phyloP scores from a whole-genome alignment of 2,329 filamentous ascomycete species.

The Lasiodiplodia theobromae region DNA sequence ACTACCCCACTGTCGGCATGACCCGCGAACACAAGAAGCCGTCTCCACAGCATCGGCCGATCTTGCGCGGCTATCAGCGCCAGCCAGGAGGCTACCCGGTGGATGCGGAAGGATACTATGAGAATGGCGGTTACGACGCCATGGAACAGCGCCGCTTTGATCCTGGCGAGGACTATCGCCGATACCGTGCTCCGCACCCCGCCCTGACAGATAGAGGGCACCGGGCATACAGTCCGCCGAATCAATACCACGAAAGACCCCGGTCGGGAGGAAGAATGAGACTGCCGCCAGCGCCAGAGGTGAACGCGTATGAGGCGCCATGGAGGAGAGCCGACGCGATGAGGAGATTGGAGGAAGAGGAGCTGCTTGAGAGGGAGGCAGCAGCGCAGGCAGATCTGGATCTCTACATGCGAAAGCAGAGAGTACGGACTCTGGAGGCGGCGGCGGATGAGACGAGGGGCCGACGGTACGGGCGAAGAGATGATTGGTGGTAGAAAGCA shows the following conservation, averaged over 20 bases:
- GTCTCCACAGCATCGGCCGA: background rate
- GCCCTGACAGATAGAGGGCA: background rate
- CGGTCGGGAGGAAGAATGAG: background rate
- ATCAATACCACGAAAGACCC: background rate
- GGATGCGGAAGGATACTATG: constrained; percentile 15
- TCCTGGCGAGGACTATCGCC: background rate
- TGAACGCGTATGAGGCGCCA: background rate
- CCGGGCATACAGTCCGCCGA: constrained; percentile 8
- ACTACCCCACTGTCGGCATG: background rate
- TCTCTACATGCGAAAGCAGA: background rate
- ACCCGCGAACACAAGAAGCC: constrained; percentile 17
- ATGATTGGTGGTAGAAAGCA: background rate
- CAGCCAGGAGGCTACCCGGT: background rate
- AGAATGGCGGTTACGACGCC: constrained; percentile 8
- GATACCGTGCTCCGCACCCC: background rate
- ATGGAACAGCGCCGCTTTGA: background rate
- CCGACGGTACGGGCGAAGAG: background rate
- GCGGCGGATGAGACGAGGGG: background rate
- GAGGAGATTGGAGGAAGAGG: background rate
- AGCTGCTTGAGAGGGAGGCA: background rate
- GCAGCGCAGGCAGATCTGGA: constrained; percentile 1
- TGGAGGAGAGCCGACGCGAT: background rate
- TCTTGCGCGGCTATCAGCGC: background rate
- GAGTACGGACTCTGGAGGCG: background rate
- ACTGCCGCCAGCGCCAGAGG: constrained; percentile 12